A percentile compares a stretch with the other conserved stretches of the same genome.
These are phyloP conservation scores for Physocladia obscura DNA, from an alignment of 192 early-diverging fungal genomes.

Conservation along the genomic window DNA sequence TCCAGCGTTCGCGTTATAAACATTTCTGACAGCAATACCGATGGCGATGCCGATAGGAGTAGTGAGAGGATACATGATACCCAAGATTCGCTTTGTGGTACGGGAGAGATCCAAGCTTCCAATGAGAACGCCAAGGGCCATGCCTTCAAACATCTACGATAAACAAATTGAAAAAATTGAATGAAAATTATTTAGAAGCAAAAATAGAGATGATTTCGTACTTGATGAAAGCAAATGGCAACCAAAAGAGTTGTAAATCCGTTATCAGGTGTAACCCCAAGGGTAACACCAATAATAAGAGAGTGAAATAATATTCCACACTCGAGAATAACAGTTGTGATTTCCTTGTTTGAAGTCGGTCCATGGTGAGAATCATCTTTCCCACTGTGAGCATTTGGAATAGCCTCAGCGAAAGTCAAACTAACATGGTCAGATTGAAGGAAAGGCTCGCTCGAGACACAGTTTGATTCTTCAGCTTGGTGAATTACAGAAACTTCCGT, in stretches of 20 bases:
- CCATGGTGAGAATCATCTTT: not conserved
- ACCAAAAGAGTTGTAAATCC: conserved; percentile 44
- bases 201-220: conserved; percentile 17
- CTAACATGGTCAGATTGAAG: not conserved
- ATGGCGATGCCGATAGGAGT: conserved; percentile 81
- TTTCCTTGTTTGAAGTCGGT: conserved; percentile 5
- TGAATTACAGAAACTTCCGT: not conserved
- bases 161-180: too few relatives aligned
- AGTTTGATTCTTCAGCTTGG: not conserved
- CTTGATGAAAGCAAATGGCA: conserved; percentile 52
- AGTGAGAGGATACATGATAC: conserved; percentile 62
- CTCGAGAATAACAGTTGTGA: conserved; percentile 43
- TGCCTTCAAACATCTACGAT: conserved; percentile 39
- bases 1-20: conserved; percentile 57
- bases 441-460: not conserved
- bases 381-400: not conserved
- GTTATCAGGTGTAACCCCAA: conserved; percentile 33
- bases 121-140: conserved; percentile 34
- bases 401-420: not conserved
- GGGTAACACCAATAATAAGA: conserved; percentile 32
- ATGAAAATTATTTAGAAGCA: conserved; percentile 3
- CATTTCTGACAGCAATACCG: conserved; percentile 67
- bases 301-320: conserved; percentile 49
- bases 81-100: not conserved
- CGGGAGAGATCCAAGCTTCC: not conserved